phyloP scores from a whole-genome alignment of 495 filamentous ascomycete genomes.

The Penicillium riverlandense region DNA sequence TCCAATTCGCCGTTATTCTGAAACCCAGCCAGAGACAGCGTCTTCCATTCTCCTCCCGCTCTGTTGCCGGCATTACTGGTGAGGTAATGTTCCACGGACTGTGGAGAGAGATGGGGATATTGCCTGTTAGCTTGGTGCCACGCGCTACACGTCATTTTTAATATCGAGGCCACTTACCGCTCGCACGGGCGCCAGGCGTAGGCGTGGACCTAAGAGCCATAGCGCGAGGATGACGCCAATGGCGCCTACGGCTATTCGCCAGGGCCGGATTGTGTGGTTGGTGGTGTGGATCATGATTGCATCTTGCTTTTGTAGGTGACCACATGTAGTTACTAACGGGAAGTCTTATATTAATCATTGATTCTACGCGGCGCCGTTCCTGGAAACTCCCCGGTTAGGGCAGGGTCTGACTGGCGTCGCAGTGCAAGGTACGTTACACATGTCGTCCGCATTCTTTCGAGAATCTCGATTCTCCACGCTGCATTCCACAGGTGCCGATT shows the following conservation, averaged over 20 bases:
- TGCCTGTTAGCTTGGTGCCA: background rate
- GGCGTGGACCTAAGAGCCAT: conserved; percentile 1
- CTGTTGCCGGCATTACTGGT: background rate
- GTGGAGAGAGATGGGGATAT: conserved; percentile 1
- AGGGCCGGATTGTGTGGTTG: background rate
- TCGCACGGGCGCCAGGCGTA: conserved; percentile 1
- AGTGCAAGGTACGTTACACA: no score
- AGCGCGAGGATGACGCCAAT: conserved; percentile 13
- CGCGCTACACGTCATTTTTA: conserved; percentile 11
- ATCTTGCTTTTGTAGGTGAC: no score
- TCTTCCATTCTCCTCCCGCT: background rate
- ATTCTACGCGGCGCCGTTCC: no score
- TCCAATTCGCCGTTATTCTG: background rate
- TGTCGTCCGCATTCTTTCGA: no score
- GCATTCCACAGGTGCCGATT: no score
- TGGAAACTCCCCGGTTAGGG: no score
- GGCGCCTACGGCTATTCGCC: conserved; percentile 5
- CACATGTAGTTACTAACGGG: no score
- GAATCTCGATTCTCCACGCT: no score
- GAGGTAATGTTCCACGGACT: background rate
- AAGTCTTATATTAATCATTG: no score
- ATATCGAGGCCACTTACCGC: conserved; percentile 1
- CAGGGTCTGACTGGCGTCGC: no score
- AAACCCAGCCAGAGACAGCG: background rate
- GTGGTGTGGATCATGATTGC: no score